Percentiles rank a stretch among this genome's conserved stretches.
phyloP scores from a whole-genome alignment of 73 alveolate species.

The Tetrahymena elliotti region DNA sequence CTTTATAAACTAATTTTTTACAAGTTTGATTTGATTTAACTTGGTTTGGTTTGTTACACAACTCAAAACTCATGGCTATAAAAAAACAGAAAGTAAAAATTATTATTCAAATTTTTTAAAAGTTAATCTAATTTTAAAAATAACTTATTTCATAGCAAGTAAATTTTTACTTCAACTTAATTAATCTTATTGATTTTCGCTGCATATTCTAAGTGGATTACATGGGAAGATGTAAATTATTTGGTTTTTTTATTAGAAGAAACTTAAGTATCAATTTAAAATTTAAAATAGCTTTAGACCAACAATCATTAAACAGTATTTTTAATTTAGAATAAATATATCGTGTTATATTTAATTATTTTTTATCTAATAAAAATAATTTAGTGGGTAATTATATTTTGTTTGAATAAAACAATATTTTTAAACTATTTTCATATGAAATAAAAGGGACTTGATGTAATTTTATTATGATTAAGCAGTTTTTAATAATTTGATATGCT shows the following conservation, averaged over 20 bases:
- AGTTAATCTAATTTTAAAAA: no score
- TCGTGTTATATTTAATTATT: not conserved
- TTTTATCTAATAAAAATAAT: not conserved
- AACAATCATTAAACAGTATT: not conserved
- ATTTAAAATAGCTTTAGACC: not conserved
- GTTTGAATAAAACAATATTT: not conserved
- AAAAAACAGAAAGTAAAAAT: not conserved
- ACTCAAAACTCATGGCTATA: not conserved
- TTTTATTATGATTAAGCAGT: not conserved
- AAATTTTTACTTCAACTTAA: not conserved
- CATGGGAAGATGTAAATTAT: not conserved
- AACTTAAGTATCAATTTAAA: not conserved
- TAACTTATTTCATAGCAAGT: not conserved
- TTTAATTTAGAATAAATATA: not conserved
- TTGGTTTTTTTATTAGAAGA: not conserved
- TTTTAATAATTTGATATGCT: not conserved
- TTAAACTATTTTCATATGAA: not conserved
- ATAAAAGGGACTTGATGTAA: not conserved
- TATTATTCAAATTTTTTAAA: no score
- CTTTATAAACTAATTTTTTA: no score
- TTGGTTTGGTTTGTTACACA: no score
- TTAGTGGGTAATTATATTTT: not conserved
- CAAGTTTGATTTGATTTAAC: no score
- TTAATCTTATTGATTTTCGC: not conserved
- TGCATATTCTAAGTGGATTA: not conserved